These are phyloP conservation scores for Volvox carteri DNA, from an alignment of 163 green algal genomes.

Conservation along the genomic window DNA sequence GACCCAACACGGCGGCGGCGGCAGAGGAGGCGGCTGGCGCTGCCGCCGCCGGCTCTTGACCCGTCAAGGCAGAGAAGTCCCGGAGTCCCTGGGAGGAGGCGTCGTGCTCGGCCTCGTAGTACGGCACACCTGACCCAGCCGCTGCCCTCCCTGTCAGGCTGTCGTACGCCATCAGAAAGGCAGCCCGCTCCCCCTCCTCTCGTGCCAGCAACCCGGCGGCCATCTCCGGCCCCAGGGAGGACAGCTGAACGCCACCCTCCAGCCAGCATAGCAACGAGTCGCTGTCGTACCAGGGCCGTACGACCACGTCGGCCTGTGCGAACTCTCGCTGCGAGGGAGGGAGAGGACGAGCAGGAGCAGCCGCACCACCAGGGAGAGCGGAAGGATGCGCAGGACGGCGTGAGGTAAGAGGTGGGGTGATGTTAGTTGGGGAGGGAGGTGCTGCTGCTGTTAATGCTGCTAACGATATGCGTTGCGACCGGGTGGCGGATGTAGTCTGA, in stretches of 20 bases:
- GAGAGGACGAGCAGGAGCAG: too few relatives aligned
- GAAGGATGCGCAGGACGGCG: too few relatives aligned
- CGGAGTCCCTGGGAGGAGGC: too few relatives aligned
- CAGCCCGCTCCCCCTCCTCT: not conserved
- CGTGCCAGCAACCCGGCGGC: constrained; percentile 7
- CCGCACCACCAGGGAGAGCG: too few relatives aligned
- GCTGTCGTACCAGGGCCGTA: constrained; percentile 54
- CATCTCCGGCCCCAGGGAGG: constrained; percentile 13
- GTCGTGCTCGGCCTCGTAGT: not conserved
- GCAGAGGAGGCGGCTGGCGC: too few relatives aligned
- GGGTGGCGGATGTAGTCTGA: too few relatives aligned
- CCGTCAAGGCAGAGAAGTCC: not conserved
- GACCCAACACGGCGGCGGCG: too few relatives aligned
- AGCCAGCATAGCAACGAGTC: constrained; percentile 45
- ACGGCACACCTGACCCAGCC: not conserved
- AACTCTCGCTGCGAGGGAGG: constrained; percentile 31
- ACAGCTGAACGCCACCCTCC: constrained; percentile 30
- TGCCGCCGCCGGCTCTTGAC: not conserved
- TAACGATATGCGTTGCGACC: too few relatives aligned
- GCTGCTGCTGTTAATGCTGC: too few relatives aligned
- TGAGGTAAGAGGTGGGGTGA: too few relatives aligned
- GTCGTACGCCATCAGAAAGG: constrained; percentile 25
- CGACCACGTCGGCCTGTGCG: not conserved
- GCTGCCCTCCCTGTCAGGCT: not conserved
- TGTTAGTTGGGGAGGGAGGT: too few relatives aligned